Conservation (phyloP, 2,329 filamentous ascomycete genomes). For the Fusarium sororula region DNA sequence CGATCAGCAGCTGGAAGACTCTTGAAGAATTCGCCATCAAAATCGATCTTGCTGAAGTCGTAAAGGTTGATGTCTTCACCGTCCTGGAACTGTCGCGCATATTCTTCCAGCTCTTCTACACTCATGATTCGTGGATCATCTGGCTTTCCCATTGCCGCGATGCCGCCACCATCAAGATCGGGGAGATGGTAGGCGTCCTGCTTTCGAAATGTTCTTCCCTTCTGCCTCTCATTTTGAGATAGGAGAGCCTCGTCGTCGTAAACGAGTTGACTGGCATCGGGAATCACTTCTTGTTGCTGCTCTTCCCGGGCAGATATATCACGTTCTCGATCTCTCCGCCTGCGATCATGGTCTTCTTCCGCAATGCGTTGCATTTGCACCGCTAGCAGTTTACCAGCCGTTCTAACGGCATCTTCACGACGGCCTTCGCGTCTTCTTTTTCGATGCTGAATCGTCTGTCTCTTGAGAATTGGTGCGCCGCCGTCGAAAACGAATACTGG, state of each 20-base stretch:
- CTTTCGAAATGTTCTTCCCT: conserved; percentile 83
- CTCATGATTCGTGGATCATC: conserved; percentile 98
- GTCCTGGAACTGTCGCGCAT: conserved; percentile 89
- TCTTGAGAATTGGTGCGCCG: conserved; percentile 88
- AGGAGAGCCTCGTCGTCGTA: conserved; percentile 93
- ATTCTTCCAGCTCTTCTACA: conserved; percentile 90
- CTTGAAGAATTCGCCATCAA: conserved; percentile 93
- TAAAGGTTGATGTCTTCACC: conserved; percentile 93
- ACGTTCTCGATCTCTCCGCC: conserved; percentile 59
- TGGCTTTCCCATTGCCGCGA: conserved; percentile 86
- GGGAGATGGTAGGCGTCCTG: conserved; percentile 96
- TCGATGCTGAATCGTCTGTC: conserved; percentile 84
- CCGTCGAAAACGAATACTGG: conserved; percentile 99
- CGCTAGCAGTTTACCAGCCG: conserved; percentile 89
- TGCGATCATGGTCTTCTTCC: conserved; percentile 81
- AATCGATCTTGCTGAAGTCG: conserved; percentile 99
- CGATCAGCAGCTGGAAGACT: conserved; percentile 89
- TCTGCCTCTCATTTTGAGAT: conserved; percentile 77
- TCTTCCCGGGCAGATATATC: conserved; percentile 51
- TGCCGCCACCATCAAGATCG: conserved; percentile 78
- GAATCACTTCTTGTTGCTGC: conserved; percentile 72
- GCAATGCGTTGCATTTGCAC: conserved; percentile 93
- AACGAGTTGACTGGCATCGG: conserved; percentile 74
- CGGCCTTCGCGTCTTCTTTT: conserved; percentile 85
- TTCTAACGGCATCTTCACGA: conserved; percentile 90